Evolutionary conservation across 495 filamentous ascomycete genomes (phyloP), one percentile per base, ranked within the genome.

Genomic region (Clavariopsis aquatica): DNA sequence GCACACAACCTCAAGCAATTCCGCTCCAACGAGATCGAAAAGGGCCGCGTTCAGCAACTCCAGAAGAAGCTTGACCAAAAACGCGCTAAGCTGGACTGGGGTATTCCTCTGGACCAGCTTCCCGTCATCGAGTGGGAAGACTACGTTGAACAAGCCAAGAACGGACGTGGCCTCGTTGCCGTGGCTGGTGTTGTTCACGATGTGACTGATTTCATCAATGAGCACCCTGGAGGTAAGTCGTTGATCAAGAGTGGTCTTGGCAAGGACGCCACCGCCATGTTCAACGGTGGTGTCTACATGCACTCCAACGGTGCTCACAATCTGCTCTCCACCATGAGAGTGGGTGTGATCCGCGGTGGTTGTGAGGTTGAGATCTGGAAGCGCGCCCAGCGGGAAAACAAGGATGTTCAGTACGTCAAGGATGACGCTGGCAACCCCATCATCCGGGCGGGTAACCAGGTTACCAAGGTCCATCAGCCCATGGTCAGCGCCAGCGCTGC

Each of bases 51-150:
- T 38, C 94, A 98, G 81, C 94, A 97, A 80, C 78, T 88, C 52
- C 94, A 98, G 84, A 98, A 98, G 91, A 98, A 97, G 84, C 87
- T 98, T 65, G 94, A 98, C 78, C 92, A 94, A 81, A 93, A 93
- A 85, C 92, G 94, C 69, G 73, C 89, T 66, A 87, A 83, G 69
- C 86, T 98, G 43, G 92, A 97, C 82, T 98, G 94, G 94, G 94
- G 94, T 79, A 84, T 88, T 65, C 93, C 94, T 53, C 87, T 98
- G 23, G 92, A 97, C 74, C 87, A 92, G 74, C 85, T 98, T 1
- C 94, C 94, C 41, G 93, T 98, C 65, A 86, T 98, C 81, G 89
- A 92, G 77, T 98, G 93, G 89, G 94, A 97, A 56, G 92, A 96
- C 72, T 97, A 92, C 67, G 87, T 93, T 62, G 86, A 89, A 71